phyloP scores from a whole-genome alignment of 75 land plant species.

The Picea glauca region DNA sequence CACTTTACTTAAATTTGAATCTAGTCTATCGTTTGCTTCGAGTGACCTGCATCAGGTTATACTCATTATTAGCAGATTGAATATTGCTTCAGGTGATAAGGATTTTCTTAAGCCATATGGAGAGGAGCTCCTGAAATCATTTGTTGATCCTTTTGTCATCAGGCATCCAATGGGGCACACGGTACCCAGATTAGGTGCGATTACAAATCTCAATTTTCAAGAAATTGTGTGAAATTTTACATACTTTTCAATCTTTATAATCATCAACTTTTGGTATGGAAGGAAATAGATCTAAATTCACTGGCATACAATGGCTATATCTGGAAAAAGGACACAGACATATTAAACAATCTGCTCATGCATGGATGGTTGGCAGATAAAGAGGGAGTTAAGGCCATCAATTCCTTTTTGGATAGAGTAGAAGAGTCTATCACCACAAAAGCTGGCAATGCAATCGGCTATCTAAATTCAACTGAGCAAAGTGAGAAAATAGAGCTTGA shows the following conservation, averaged over 20 bases:
- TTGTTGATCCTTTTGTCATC: conserved; percentile 53
- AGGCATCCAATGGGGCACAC: conserved; percentile 79
- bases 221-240: neutral
- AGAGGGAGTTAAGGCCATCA: neutral
- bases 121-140: conserved; percentile 38
- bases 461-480: neutral
- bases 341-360: neutral
- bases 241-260: neutral
- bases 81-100: conserved; percentile 35
- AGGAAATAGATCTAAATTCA: neutral
- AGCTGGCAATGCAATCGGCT: neutral
- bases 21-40: neutral
- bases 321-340: neutral
- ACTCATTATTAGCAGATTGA: neutral
- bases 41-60: neutral
- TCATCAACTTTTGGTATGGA: neutral
- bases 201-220: neutral
- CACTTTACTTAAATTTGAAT: neutral
- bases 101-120: conserved; percentile 44
- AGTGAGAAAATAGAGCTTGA: neutral
- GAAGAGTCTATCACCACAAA: neutral
- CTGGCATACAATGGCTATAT: neutral
- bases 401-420: conserved; percentile 8
- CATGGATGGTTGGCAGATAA: conserved; percentile 2
- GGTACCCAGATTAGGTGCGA: conserved; percentile 76